Percentiles rank a stretch among this genome's conserved stretches.
These are phyloP conservation scores for Dendrobium nobile DNA, from an alignment of 106 monocot genomes.

Conservation along the genomic window DNA sequence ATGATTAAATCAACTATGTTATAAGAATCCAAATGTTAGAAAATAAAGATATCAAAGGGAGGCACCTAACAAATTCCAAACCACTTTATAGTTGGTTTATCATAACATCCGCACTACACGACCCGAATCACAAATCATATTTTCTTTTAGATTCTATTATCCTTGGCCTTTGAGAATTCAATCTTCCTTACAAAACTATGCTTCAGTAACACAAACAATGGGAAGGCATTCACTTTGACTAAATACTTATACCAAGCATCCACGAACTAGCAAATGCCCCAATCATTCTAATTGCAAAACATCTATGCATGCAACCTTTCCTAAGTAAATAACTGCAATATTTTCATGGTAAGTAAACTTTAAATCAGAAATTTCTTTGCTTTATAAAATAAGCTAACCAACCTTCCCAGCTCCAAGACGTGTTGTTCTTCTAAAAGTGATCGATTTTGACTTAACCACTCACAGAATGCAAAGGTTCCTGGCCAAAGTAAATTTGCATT, in stretches of 20 bases:
- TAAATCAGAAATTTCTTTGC: background rate
- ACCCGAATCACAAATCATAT: background rate
- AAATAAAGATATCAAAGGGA: background rate
- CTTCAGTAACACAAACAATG: background rate
- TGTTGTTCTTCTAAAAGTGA: slow-evolving; percentile 43
- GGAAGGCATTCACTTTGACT: background rate
- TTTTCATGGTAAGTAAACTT: background rate
- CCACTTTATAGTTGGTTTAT: background rate
- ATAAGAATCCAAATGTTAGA: background rate
- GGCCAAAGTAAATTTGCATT: slow-evolving; percentile 98
- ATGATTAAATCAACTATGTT: too few relatives aligned
- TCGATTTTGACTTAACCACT: slow-evolving; percentile 59
- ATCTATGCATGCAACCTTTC: slow-evolving; percentile 2
- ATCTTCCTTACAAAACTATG: background rate
- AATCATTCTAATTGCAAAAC: background rate
- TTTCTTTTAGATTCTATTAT: background rate
- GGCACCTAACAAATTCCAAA: background rate
- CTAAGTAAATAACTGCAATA: background rate
- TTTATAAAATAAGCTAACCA: slow-evolving; percentile 23
- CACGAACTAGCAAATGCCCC: background rate
- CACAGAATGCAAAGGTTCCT: slow-evolving; percentile 80
- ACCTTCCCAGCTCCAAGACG: slow-evolving; percentile 93
- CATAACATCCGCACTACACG: background rate
- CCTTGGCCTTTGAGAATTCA: background rate
- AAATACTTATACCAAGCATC: background rate